Percentiles rank a stretch among this genome's conserved stretches.
These are phyloP conservation scores for Cryphonectria parasitica DNA, from an alignment of 2,329 filamentous ascomycete genomes.

Conservation along the genomic window DNA sequence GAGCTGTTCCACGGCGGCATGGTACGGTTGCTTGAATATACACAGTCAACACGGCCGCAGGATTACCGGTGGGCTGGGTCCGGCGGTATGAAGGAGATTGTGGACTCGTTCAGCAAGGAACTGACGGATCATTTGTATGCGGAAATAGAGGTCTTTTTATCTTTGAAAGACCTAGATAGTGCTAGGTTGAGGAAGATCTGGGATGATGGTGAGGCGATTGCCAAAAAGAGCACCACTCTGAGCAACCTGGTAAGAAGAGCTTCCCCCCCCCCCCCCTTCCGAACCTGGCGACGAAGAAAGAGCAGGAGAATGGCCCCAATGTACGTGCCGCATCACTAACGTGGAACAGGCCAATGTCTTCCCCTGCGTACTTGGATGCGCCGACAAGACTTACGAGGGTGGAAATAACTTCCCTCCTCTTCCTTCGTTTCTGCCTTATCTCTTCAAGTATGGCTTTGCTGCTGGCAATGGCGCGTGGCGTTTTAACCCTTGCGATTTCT, in stretches of 20 bases:
- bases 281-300: neutral
- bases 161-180: conserved; percentile 32
- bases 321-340: conserved; percentile 23
- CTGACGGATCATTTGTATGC: conserved; percentile 37
- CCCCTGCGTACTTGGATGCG: conserved; percentile 33
- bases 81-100: conserved; percentile 33
- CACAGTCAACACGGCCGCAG: conserved; percentile 31
- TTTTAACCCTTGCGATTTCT: conserved; percentile 36
- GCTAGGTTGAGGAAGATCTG: conserved; percentile 28
- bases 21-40: conserved; percentile 35
- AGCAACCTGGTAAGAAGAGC: conserved; percentile 19
- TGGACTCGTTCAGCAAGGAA: conserved; percentile 33
- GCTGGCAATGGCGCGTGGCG: conserved; percentile 36
- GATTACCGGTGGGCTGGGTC: conserved; percentile 33
- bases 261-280: too few relatives aligned
- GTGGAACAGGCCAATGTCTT: conserved; percentile 31
- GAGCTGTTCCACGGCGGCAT: conserved; percentile 38
- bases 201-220: conserved; percentile 29
- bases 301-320: neutral
- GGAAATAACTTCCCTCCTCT: conserved; percentile 34
- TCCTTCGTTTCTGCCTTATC: conserved; percentile 32
- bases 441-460: conserved; percentile 35
- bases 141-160: conserved; percentile 37
- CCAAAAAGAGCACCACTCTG: conserved; percentile 29
- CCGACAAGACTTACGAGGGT: conserved; percentile 36